Evolutionary conservation across 768 basidiomycete genomes (phyloP).

Genomic region (Strobilomyces echinocephalus): DNA sequence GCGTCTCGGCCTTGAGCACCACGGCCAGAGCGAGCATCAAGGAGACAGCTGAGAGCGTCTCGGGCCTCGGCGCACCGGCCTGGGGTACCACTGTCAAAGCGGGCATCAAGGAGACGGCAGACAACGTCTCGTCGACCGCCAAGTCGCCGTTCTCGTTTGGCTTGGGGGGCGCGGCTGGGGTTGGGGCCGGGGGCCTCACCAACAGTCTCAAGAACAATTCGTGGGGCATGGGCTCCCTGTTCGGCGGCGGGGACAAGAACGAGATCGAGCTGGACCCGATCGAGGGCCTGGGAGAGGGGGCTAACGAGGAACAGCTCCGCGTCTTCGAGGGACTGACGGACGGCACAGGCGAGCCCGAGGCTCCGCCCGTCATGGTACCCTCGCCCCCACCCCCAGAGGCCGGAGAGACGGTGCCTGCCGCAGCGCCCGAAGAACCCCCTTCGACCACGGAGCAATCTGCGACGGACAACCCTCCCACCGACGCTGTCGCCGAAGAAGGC

Average conservation of each 20-base stretch:
- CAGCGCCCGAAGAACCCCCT: not conserved
- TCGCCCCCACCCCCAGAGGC: not conserved
- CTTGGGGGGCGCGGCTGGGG: not conserved
- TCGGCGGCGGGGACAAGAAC: not conserved
- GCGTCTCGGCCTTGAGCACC: too few species aligned
- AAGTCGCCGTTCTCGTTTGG: conserved; percentile 1
- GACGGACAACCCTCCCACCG: conserved; percentile 10
- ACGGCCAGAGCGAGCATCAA: too few species aligned
- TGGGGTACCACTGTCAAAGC: too few species aligned
- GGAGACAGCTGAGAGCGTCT: too few species aligned
- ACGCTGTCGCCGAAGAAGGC: conserved; percentile 2
- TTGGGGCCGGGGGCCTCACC: not conserved
- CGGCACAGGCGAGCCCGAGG: not conserved
- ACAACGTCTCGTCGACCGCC: not conserved
- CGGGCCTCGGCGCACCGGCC: too few species aligned
- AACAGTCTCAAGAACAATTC: not conserved
- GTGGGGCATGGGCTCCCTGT: not conserved
- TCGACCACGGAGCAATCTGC: conserved; percentile 3
- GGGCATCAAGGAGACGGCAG: not conserved
- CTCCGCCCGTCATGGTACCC: not conserved
- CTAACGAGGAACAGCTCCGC: not conserved
- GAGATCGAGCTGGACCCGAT: conserved; percentile 2
- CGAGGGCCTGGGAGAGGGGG: not conserved
- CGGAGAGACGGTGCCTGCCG: not conserved
- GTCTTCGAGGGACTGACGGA: not conserved